Base-by-base conservation (phyloP, 176 grass and related monocot species). In the Oryza officinalis region DNA sequence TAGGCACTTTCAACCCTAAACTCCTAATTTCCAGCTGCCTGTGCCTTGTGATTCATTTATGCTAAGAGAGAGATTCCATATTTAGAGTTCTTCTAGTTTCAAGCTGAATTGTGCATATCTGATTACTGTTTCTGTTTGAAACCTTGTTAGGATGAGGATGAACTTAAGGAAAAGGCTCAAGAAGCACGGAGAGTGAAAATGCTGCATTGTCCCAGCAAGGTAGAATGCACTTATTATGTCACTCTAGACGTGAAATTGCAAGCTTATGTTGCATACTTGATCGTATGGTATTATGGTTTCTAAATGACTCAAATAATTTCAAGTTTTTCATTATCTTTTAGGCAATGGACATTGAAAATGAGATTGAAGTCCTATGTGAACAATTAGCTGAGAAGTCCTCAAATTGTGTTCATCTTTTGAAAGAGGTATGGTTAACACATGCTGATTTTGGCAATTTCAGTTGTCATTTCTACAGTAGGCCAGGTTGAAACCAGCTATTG, bases 141-240 rank as follows among this genome's bases (percentile, higher is more conserved):
- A 82, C 50, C 13, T 59, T n/a, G 43, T 66, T 69, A 96, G 94
- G 91, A 93, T 70, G 81, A 86, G 23, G 82, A 85, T 80, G 78
- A 83, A 87, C 81, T 96, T 33, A 91, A 67, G 78, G 73, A 84
- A 76, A 83, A 89, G 80, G 86, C 87, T 76, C 91, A 93, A 83
- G 94, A 91, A 80, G 94, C 94, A 63, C 49, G 94, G 41, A 96
- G 91, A 88, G 88, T 96, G 41, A 91, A 91, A 89, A 96, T 96
- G 94, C 59, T 96, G 41, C 94, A 96, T 86, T 86, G 92, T 72
- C 94, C 91, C 54, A 96, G 94, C 84, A 93, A 89, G 94, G 94
- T 96, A 79, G 30, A 74, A 23, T 86, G 38, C 43, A 72, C 17
- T 17, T 31, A 8, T 46, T 68, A 10, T 3, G 49, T 20, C 15